Evolutionary conservation across 2,329 filamentous ascomycete species (phyloP), one percentile per base, ranked within the genome.

Genomic region (Daldinia eschscholtzii): DNA sequence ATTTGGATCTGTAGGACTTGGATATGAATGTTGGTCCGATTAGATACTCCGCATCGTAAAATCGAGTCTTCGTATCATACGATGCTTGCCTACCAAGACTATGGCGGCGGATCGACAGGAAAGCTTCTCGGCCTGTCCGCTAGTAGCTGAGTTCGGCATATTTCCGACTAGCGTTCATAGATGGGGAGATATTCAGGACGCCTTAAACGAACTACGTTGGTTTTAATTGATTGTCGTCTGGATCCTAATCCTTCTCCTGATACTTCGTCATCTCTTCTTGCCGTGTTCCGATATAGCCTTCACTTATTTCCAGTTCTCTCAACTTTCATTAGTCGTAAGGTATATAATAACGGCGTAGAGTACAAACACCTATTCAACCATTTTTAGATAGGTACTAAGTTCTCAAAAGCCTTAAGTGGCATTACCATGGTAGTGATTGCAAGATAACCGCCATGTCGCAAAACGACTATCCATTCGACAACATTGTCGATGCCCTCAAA

Each of bases 391-490:
- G 18, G 1, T 41, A 5, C 4, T 41, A 18, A 6, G n/a, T 2
- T 41, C n/a, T 41, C 4, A 41, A 41, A 41, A 41, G 13, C n/a
- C 15, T 26, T 28, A 20, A 28, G 48, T 26, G 37, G 39, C 30
- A 18, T 20, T 15, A 46, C 18, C 39, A 62, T 30, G 13, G 18
- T 2, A 48, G n/a, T 41, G 6, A 48, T 15, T 57, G 15, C 15
- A 62, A 15, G 18, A 55, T 18, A 4, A 48, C 30, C 28, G 41
- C 39, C 13, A 62, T 62, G 60, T 20, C 41, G 30, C 28, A 50
- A 13, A 48, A 39, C 41, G 60, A 62, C 30, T 62, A 62, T 33
- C 60, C 41, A 39, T 62, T 62, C 60, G 52, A 62, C 52, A 62
- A 56, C 30, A 15, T 62, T 57, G 52, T 62, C 41, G 60, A 62